Conservation (phyloP, 441 rosid species). For the Populus hybrid region DNA sequence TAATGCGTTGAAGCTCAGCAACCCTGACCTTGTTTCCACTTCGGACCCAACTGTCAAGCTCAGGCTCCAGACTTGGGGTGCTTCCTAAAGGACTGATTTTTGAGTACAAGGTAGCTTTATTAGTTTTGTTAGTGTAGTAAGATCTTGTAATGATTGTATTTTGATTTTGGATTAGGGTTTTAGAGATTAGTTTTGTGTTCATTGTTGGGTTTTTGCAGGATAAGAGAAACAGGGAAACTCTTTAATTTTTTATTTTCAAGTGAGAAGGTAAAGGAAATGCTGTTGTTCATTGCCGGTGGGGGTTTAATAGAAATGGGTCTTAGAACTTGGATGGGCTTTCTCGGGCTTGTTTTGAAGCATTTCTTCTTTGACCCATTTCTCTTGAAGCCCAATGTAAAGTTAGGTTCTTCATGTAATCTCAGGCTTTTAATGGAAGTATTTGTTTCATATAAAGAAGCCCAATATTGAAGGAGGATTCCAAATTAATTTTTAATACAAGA, state of each 20-base stretch:
- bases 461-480: neutral
- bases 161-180: constrained; percentile 26
- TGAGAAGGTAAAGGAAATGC: neutral
- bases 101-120: constrained; percentile 57
- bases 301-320: neutral
- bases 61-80: constrained; percentile 55
- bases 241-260: neutral
- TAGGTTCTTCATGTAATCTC: neutral
- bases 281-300: neutral
- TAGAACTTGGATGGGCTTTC: neutral
- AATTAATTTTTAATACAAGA: no score
- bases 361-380: neutral
- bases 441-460: neutral
- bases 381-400: neutral
- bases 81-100: constrained; percentile 76
- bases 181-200: constrained; percentile 31
- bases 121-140: constrained; percentile 56
- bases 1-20: constrained; percentile 74
- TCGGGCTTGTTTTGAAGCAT: neutral
- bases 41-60: constrained; percentile 72
- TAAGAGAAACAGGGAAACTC: neutral
- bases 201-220: constrained; percentile 10
- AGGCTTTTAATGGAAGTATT: no score
- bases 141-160: constrained; percentile 29
- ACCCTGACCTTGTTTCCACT: constrained; percentile 55